Evolutionary conservation across 495 filamentous ascomycete genomes (phyloP), one percentile per base, ranked within the genome.

Genomic region (Xylaria telfairii): DNA sequence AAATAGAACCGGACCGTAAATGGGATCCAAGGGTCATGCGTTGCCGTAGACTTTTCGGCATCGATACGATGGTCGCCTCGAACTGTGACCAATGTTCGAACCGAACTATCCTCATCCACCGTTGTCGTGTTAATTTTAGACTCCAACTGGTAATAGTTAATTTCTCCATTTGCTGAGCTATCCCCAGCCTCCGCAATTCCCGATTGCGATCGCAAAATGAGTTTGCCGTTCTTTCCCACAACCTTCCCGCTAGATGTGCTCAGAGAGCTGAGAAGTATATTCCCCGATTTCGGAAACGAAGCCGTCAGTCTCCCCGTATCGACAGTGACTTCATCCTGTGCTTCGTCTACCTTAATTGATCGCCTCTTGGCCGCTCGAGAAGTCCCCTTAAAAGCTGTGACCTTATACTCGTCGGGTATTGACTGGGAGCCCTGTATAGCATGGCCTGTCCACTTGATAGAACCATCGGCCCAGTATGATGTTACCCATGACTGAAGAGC

Each of bases 381-480:
- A 6, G 13, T 30, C 6, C 65, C 66, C 61, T 17, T 57, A 10
- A 19, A 37, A 12, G 62, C 76, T 0, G 68, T 74, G 37, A 81
- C 42, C 13, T 60, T 78, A 57, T 78, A 81, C 6, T 41, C 65
- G 32, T 73, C 70, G 21, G 72, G 69, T 15, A 74, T 49, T 1
- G 69, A 73, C 3, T 73, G 71, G 9, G 73, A 74, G 34, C 71
- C 73, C 10, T 76, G 72, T 37, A 85, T 65, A 17, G 83, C 82
- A 67, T 84, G 82, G 0, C 79, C 82, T 3, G 81, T 83, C 83
- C 83, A 85, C 76, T 85, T 85, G 51, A 84, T 77, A 7, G 82
- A 81, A 34, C 78, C 81, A 70, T 85, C 83, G 10, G 78, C 76
- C 83, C 83, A 85, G 64, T 81, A 81, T 1, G 78, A 82, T 1